These are phyloP conservation scores for Macroventuria anomochaeta DNA, from an alignment of 2,329 filamentous ascomycete species.

Conservation along the genomic window DNA sequence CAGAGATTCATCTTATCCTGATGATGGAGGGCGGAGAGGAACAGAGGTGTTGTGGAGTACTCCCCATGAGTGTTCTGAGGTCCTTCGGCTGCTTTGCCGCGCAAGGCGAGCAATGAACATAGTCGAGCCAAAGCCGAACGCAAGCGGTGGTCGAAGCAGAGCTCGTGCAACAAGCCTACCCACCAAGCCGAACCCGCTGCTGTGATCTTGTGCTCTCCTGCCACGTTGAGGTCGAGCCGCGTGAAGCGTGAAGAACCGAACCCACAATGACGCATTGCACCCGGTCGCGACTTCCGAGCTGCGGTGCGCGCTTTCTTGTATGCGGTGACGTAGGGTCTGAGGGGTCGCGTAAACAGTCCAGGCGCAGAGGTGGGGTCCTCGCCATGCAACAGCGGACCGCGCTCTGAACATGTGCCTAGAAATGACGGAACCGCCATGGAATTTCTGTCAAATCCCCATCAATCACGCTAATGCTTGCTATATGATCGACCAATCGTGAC, in stretches of 20 bases:
- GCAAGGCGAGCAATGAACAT: not conserved
- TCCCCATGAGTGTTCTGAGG: not conserved
- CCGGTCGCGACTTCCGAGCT: slow-evolving; percentile 19
- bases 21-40: not conserved
- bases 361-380: not conserved
- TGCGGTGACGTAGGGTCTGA: slow-evolving; percentile 9
- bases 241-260: slow-evolving; percentile 1
- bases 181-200: not conserved
- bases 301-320: slow-evolving; percentile 8
- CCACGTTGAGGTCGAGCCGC: slow-evolving; percentile 15
- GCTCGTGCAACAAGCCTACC: slow-evolving; percentile 7
- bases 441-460: slow-evolving; percentile 29
- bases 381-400: slow-evolving; percentile 20
- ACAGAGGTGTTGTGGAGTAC: not conserved
- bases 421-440: slow-evolving; percentile 36
- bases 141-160: not conserved
- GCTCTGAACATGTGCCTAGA: slow-evolving; percentile 17
- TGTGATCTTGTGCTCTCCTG: slow-evolving; percentile 18
- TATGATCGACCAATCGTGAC: slow-evolving; percentile 33
- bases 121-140: slow-evolving; percentile 9
- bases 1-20: not conserved
- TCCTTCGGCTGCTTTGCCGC: not conserved
- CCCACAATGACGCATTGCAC: slow-evolving; percentile 26
- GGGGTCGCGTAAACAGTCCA: slow-evolving; percentile 12
- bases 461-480: slow-evolving; percentile 21